Percentiles rank a stretch among this genome's conserved stretches.
Evolutionary conservation across 2,329 filamentous ascomycete species (phyloP).

Genomic region (Aspergillus ibericus): DNA sequence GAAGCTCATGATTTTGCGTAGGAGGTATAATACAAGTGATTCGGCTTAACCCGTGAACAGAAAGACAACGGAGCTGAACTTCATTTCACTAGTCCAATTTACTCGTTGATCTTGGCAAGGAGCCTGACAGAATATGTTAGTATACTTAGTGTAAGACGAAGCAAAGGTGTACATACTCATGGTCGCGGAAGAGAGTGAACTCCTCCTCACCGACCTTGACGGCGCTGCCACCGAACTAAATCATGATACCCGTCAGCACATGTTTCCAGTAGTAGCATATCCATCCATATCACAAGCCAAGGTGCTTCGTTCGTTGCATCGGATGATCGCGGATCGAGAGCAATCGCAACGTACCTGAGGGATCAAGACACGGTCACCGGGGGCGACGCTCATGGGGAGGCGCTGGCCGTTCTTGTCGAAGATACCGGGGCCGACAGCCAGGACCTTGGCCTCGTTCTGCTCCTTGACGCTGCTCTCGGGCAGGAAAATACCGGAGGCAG

Average conservation of each 20-base stretch:
- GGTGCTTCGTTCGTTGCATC: neutral
- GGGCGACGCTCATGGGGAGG: conserved; percentile 75
- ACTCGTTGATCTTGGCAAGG: conserved; percentile 99
- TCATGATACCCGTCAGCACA: conserved; percentile 21
- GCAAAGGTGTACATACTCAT: conserved; percentile 71
- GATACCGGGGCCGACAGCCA: conserved; percentile 88
- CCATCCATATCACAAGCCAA: neutral
- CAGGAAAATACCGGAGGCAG: conserved; percentile 93
- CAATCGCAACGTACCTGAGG: conserved; percentile 68
- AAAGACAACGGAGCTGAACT: conserved; percentile 15
- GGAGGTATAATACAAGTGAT: conserved; percentile 35
- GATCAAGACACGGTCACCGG: conserved; percentile 92
- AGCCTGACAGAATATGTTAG: conserved; percentile 60
- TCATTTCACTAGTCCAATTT: conserved; percentile 42
- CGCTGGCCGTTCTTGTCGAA: conserved; percentile 88
- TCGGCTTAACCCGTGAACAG: conserved; percentile 20
- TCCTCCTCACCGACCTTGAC: conserved; percentile 98
- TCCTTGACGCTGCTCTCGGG: conserved; percentile 97
- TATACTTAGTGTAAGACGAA: neutral
- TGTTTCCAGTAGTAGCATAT: neutral
- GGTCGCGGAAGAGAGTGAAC: conserved; percentile 92
- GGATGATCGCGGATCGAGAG: conserved; percentile 11
- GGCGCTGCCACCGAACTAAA: conserved; percentile 84
- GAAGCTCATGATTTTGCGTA: conserved; percentile 32
- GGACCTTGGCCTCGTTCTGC: conserved; percentile 93